These are phyloP conservation scores for Penicillium expansum DNA, from an alignment of 2,329 filamentous ascomycete species.

Conservation along the genomic window DNA sequence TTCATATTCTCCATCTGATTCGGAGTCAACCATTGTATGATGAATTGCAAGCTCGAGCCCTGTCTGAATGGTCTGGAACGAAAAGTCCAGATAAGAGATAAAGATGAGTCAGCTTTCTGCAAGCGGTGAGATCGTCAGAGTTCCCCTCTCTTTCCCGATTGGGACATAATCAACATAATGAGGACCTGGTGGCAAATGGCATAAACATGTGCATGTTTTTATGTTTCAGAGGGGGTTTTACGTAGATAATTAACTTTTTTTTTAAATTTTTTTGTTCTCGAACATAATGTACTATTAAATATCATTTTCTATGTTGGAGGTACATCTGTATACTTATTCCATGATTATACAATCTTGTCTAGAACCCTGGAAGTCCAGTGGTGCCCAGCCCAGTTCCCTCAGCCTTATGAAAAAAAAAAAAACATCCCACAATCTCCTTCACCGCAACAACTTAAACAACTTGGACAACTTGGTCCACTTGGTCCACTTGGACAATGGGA, in stretches of 20 bases:
- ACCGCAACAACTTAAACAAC: conserved; percentile 14
- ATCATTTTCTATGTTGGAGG: neutral
- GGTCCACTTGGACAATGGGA: too few relatives aligned
- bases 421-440: neutral
- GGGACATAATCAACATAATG: neutral
- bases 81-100: conserved; percentile 14
- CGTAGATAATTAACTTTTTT: neutral
- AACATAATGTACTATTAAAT: neutral
- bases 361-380: neutral
- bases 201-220: neutral
- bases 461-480: too few relatives aligned
- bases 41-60: neutral
- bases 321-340: neutral
- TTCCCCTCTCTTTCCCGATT: neutral
- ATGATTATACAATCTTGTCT: neutral
- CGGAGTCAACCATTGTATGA: conserved; percentile 28
- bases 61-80: neutral
- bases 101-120: conserved; percentile 4
- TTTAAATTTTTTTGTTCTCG: neutral
- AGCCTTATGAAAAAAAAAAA: neutral
- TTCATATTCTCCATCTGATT: conserved; percentile 55
- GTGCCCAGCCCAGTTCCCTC: neutral
- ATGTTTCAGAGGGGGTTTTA: neutral
- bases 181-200: neutral
- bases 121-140: neutral